Evolutionary conservation across 306 rosid species (phyloP).

Genomic region (Begonia masoniana): DNA sequence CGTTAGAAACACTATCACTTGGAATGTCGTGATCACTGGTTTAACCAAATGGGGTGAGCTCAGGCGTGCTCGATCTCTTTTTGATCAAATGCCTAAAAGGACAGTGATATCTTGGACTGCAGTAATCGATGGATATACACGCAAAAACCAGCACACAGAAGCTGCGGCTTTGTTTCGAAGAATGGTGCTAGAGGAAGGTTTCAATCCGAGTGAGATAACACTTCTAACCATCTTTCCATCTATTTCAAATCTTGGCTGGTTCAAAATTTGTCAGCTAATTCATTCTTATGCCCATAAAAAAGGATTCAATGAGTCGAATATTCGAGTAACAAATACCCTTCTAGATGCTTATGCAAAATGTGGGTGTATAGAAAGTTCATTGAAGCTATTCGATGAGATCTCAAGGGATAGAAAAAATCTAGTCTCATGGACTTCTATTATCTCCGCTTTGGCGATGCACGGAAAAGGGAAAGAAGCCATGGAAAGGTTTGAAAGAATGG

Average conservation of each 20-base stretch:
- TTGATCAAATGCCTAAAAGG: conserved; percentile 36
- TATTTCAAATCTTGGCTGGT: conserved; percentile 40
- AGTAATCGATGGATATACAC: conserved; percentile 46
- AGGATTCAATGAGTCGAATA: conserved; percentile 41
- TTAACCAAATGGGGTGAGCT: conserved; percentile 49
- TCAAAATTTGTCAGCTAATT: conserved; percentile 38
- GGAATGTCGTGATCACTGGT: conserved; percentile 59
- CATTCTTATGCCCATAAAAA: conserved; percentile 56
- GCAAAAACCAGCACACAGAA: conserved; percentile 27
- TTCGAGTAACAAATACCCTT: conserved; percentile 48
- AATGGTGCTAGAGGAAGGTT: conserved; percentile 35
- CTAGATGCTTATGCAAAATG: conserved; percentile 61
- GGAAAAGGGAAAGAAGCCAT: conserved; percentile 56
- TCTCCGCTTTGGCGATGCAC: conserved; percentile 54
- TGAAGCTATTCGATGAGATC: conserved; percentile 37
- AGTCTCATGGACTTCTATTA: conserved; percentile 58
- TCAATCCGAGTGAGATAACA: conserved; percentile 47
- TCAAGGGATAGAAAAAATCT: conserved; percentile 32
- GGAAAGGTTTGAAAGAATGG: conserved; percentile 36
- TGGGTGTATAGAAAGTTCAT: conserved; percentile 49
- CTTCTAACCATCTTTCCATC: conserved; percentile 49
- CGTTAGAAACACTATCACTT: conserved; percentile 32
- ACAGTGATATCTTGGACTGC: conserved; percentile 65
- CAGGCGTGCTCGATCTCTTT: conserved; percentile 31
- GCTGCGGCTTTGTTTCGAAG: conserved; percentile 37